Conservation (phyloP, 1,284 basidiomycete species). For the Trichosporon ovoides region DNA sequence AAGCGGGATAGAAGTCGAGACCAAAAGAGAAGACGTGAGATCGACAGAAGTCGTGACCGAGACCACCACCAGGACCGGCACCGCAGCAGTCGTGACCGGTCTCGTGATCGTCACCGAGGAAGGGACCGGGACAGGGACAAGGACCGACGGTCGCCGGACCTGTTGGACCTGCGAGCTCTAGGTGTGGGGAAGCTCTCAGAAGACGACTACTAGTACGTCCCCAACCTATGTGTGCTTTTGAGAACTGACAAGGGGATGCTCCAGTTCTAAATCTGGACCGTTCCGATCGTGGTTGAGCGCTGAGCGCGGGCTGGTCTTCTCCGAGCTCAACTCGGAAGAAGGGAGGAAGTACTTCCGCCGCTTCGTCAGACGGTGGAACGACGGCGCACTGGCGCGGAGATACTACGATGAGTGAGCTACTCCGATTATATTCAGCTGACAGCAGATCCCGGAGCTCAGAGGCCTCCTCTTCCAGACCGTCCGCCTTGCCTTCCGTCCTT, state of each 20-base stretch:
- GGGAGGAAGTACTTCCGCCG: conserved; percentile 47
- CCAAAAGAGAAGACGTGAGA: no score
- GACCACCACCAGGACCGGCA: conserved; percentile 10
- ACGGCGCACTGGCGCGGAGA: conserved; percentile 34
- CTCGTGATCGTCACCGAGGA: background rate
- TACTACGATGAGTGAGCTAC: conserved; percentile 26
- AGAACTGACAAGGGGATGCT: background rate
- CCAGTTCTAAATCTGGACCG: conserved; percentile 31
- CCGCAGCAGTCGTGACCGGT: background rate
- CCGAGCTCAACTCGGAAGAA: conserved; percentile 38
- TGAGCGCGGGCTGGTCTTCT: conserved; percentile 42
- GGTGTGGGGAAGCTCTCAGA: conserved; percentile 39
- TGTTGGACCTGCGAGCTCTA: conserved; percentile 35
- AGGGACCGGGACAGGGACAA: conserved; percentile 5
- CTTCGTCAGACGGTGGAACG: conserved; percentile 48
- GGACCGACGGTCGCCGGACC: conserved; percentile 28
- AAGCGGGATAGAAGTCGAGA: background rate
- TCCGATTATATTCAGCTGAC: background rate
- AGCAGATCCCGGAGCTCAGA: background rate
- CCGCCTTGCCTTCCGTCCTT: background rate
- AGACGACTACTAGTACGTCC: conserved; percentile 46
- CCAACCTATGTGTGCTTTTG: background rate
- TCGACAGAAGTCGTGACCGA: background rate
- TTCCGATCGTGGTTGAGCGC: conserved; percentile 41
- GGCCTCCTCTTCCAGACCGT: conserved; percentile 1